These are phyloP conservation scores for Metarhizium anisopliae DNA, from an alignment of 2,329 filamentous ascomycete species.

Conservation along the genomic window DNA sequence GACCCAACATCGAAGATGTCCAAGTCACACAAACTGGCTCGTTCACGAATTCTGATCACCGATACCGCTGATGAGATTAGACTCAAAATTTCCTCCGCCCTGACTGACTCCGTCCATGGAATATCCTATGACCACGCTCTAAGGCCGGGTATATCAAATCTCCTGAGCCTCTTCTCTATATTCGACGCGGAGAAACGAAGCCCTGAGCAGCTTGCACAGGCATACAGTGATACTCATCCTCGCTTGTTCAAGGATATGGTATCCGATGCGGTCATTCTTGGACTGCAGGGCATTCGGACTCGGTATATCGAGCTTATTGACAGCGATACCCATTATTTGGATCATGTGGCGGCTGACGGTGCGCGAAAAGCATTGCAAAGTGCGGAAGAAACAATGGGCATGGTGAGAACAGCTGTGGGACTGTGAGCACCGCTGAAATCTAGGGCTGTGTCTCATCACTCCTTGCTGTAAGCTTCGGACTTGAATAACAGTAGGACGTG, in stretches of 20 bases:
- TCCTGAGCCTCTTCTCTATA: conserved; percentile 71
- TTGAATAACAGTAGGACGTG: not conserved
- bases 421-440: conserved; percentile 19
- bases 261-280: conserved; percentile 44
- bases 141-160: conserved; percentile 79
- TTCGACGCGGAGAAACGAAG: conserved; percentile 41
- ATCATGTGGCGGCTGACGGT: conserved; percentile 49
- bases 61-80: conserved; percentile 56
- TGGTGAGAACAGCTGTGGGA: conserved; percentile 43
- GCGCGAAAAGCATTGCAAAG: conserved; percentile 51
- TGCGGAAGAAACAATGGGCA: conserved; percentile 49
- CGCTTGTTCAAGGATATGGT: conserved; percentile 42
- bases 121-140: conserved; percentile 63
- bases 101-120: conserved; percentile 62
- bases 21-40: conserved; percentile 66
- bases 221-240: conserved; percentile 27
- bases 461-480: not conserved
- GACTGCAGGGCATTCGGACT: conserved; percentile 45
- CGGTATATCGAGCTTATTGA: conserved; percentile 44
- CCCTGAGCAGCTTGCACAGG: conserved; percentile 30
- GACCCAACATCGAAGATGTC: conserved; percentile 84
- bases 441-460: not conserved
- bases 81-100: conserved; percentile 60
- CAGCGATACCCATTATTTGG: conserved; percentile 41
- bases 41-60: conserved; percentile 75